Percentiles rank a stretch among this genome's conserved stretches.
These are phyloP conservation scores for Phytophthora litchii DNA, from an alignment of 352 stramenopile species.

Conservation along the genomic window DNA sequence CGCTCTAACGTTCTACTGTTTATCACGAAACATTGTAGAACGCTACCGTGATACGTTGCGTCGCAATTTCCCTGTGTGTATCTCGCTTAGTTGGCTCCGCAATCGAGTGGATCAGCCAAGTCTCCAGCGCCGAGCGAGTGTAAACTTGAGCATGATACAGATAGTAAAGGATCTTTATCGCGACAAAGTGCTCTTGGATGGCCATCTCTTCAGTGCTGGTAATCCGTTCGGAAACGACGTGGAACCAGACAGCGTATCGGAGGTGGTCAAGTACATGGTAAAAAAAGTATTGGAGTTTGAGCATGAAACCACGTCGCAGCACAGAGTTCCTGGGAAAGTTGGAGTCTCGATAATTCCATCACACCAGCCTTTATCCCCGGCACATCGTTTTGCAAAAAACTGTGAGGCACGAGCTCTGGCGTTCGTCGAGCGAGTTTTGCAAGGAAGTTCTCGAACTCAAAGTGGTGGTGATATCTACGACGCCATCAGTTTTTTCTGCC, in stretches of 20 bases:
- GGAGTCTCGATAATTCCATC: slow-evolving; percentile 1
- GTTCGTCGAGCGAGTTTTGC: slow-evolving; percentile 76
- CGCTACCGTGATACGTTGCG: slow-evolving; percentile 54
- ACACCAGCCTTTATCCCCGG: slow-evolving; percentile 33
- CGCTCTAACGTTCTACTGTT: not conserved
- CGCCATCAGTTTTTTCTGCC: slow-evolving; percentile 75
- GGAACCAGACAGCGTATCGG: slow-evolving; percentile 47
- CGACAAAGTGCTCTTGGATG: slow-evolving; percentile 67
- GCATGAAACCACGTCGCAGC: slow-evolving; percentile 7
- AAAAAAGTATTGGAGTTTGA: slow-evolving; percentile 54
- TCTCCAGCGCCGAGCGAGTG: slow-evolving; percentile 54
- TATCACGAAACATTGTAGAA: slow-evolving; percentile 3
- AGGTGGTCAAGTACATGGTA: slow-evolving; percentile 69
- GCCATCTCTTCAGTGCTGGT: slow-evolving; percentile 44
- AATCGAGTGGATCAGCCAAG: slow-evolving; percentile 63
- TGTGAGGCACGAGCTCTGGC: slow-evolving; percentile 59
- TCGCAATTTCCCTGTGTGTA: slow-evolving; percentile 51
- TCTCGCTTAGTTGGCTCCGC: slow-evolving; percentile 67
- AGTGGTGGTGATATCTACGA: slow-evolving; percentile 85
- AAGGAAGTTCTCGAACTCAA: slow-evolving; percentile 73
- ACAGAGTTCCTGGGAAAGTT: slow-evolving; percentile 1
- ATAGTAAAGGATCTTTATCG: slow-evolving; percentile 81
- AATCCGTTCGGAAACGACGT: slow-evolving; percentile 20
- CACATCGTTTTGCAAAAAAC: slow-evolving; percentile 43
- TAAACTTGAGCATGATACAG: slow-evolving; percentile 77